phyloP scores from a whole-genome alignment of 176 grass and related monocot genomes.

The Calamus simplicifolius region DNA sequence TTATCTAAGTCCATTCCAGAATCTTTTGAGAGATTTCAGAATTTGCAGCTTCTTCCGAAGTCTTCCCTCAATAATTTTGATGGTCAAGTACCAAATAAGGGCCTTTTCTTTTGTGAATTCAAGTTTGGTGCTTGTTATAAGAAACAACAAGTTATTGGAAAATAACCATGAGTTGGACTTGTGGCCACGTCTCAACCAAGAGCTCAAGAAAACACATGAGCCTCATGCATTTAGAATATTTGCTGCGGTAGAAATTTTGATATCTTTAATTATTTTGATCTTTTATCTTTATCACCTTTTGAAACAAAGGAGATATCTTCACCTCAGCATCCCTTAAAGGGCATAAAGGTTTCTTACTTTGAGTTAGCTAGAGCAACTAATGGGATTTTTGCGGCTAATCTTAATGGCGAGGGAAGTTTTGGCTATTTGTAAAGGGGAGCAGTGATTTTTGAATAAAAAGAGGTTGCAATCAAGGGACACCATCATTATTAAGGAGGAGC shows the following conservation, averaged over 20 bases:
- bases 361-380: background rate
- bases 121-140: background rate
- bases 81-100: background rate
- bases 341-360: background rate
- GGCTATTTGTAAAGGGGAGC: background rate
- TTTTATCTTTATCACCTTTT: too few species aligned
- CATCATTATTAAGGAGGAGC: background rate
- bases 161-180: background rate
- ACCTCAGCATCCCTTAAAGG: background rate
- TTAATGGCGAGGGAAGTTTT: background rate
- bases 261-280: too few species aligned
- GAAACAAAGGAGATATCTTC: too few species aligned
- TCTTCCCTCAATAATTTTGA: background rate
- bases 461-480: background rate
- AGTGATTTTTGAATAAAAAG: background rate
- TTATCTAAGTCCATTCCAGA: constrained; percentile 18
- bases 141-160: background rate
- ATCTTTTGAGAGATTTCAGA: background rate
- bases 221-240: background rate
- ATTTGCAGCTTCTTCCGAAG: constrained; percentile 15
- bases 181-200: background rate
- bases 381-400: background rate
- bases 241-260: too few species aligned
- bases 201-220: background rate
- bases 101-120: background rate